Base-by-base conservation (phyloP, 768 basidiomycete genomes). In the Rhizopogon roseolus region DNA sequence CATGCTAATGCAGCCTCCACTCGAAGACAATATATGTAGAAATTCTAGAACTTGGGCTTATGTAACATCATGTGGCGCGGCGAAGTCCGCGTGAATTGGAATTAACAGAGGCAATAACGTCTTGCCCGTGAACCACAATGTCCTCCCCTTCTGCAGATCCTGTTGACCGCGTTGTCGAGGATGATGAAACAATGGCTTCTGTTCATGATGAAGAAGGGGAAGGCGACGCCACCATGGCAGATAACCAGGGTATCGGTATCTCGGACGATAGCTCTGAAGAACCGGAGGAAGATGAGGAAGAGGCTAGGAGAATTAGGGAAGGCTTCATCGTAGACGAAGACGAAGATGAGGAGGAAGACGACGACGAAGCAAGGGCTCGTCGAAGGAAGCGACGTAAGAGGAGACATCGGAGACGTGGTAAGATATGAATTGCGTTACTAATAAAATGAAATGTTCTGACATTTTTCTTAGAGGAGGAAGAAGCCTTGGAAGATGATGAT, bases 291-390 rank as follows among this genome's bases (percentile, higher is more conserved):
- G 93, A 96, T 64, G 89, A 85, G 62, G 95, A 96, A 57, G 93
- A 93, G 72, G 88, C 76, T 61, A 79, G 81, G 54, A 77, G 81
- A 53, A 83, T 97, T 53, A 75, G 84, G 49, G 90, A 94, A 48
- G 94, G 91, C 0, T 97, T 98, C 66, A 97, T 98, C 62, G 93
- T 94, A 7, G 90, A 90, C 8, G 92, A 95, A 55, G 93, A 90
- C 0, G 88, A 93, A 6, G 91, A 93, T 0, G 90, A 88, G 0
- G 84, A 82, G 2, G 82, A 80, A 13, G 82, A 81, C 17, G 77
- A 81, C 3, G 77, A 81, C 41, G 76, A 79, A 41, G 79, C 77
- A 52, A 74, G 78, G 54, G 78, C 72, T 41, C 75, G 81, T 60
- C 79, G 79, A 59, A 79, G 81, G 55, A 91, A 85, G 66, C 77